Percentiles rank a stretch among this genome's conserved stretches.
Evolutionary conservation across 2,329 filamentous ascomycete species (phyloP).

Genomic region (Epichloe baconii): DNA sequence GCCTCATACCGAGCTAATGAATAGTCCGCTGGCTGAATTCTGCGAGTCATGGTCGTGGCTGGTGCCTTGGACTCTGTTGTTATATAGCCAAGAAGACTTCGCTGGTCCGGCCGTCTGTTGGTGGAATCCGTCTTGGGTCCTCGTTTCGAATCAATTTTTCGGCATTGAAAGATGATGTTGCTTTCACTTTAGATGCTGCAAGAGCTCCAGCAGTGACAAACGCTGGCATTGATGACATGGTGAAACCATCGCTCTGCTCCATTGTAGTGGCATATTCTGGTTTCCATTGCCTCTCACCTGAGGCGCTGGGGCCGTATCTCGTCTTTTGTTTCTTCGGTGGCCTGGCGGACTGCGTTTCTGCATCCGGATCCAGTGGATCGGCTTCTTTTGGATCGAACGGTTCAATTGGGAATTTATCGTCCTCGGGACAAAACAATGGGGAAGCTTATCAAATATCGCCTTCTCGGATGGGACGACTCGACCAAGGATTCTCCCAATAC

Average conservation of each 20-base stretch:
- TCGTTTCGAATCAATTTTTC: slow-evolving; percentile 9
- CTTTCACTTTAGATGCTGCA: slow-evolving; percentile 11
- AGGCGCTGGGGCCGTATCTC: slow-evolving; percentile 7
- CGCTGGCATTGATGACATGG: slow-evolving; percentile 40
- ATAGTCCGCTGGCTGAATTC: slow-evolving; percentile 8
- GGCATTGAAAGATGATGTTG: slow-evolving; percentile 4
- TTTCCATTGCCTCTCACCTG: slow-evolving; percentile 23
- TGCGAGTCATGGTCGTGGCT: slow-evolving; percentile 2
- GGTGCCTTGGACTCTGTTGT: slow-evolving; percentile 12
- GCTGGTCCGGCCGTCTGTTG: slow-evolving; percentile 25
- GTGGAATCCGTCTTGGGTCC: slow-evolving; percentile 14
- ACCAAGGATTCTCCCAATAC: slow-evolving; percentile 58
- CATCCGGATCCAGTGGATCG: slow-evolving; percentile 10
- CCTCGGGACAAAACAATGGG: slow-evolving; percentile 46
- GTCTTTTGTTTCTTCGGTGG: slow-evolving; percentile 19
- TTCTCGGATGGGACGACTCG: slow-evolving; percentile 45
- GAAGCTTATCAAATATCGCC: slow-evolving; percentile 38
- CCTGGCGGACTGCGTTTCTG: slow-evolving; percentile 10
- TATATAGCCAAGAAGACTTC: slow-evolving; percentile 30
- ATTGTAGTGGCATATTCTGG: slow-evolving; percentile 47
- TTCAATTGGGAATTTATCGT: slow-evolving; percentile 55
- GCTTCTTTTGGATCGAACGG: slow-evolving; percentile 31
- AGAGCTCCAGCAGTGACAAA: slow-evolving; percentile 50
- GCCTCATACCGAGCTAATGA: slow-evolving; percentile 15
- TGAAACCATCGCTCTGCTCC: slow-evolving; percentile 45